phyloP scores from a whole-genome alignment of 1,284 basidiomycete genomes.

The Ceratobasidium theobromae region DNA sequence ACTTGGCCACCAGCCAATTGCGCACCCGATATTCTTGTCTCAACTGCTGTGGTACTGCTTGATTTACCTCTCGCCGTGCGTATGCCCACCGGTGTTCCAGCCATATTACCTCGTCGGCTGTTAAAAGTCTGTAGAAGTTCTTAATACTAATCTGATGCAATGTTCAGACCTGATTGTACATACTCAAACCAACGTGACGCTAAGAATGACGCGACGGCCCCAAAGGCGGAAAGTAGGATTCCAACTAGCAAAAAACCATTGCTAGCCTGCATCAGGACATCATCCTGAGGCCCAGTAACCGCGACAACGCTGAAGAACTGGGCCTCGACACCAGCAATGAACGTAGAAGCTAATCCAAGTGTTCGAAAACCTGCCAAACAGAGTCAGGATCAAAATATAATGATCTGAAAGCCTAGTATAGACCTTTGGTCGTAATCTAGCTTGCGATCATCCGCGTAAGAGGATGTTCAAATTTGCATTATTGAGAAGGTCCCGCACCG shows the following conservation, averaged over 20 bases:
- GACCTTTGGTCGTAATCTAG: conserved; percentile 23
- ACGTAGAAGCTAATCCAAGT: conserved; percentile 15
- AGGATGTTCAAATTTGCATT: too few species aligned
- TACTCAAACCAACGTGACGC: conserved; percentile 22
- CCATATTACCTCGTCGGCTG: conserved; percentile 9
- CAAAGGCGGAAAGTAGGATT: conserved; percentile 10
- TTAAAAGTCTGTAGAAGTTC: background rate
- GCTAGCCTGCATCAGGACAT: background rate
- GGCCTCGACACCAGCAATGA: conserved; percentile 19
- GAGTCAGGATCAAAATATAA: background rate
- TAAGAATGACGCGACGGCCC: conserved; percentile 5
- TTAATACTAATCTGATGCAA: background rate
- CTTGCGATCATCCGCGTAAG: too few species aligned
- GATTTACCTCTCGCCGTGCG: background rate
- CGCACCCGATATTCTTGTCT: background rate
- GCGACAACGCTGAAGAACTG: conserved; percentile 9
- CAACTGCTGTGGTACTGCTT: background rate
- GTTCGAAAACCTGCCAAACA: conserved; percentile 7
- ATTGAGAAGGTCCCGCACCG: background rate
- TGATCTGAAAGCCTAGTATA: background rate
- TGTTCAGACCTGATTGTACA: background rate
- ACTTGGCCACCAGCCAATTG: conserved; percentile 14
- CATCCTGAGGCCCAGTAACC: background rate
- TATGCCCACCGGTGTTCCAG: conserved; percentile 18
- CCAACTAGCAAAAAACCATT: background rate